Evolutionary conservation across 2,329 filamentous ascomycete species (phyloP).

Genomic region (Claviceps lovelessii): DNA sequence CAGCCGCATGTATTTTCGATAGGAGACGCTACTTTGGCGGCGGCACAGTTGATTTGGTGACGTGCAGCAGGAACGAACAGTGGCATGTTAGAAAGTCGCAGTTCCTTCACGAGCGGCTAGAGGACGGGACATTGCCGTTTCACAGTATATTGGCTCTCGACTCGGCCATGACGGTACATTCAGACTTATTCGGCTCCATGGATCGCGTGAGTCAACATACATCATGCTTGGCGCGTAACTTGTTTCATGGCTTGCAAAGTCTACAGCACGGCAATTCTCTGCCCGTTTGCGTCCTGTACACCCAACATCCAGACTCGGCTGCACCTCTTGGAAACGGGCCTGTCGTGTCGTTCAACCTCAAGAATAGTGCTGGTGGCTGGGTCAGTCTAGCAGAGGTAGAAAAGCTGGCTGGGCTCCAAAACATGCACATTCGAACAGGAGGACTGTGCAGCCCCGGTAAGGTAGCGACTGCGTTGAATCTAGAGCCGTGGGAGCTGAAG

Average conservation of each 20-base stretch:
- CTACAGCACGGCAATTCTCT: slow-evolving; percentile 57
- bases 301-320: slow-evolving; percentile 12
- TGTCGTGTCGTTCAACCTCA: slow-evolving; percentile 71
- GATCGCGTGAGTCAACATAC: slow-evolving; percentile 56
- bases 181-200: slow-evolving; percentile 58
- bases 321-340: slow-evolving; percentile 45
- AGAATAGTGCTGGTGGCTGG: slow-evolving; percentile 55
- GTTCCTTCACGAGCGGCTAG: slow-evolving; percentile 64
- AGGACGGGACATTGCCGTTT: slow-evolving; percentile 83
- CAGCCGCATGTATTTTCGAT: slow-evolving; percentile 48
- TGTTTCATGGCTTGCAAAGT: slow-evolving; percentile 43
- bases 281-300: slow-evolving; percentile 54
- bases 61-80: slow-evolving; percentile 52
- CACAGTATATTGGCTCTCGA: slow-evolving; percentile 79
- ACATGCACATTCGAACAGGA: slow-evolving; percentile 75
- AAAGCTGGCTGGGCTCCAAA: slow-evolving; percentile 63
- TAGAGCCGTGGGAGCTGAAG: slow-evolving; percentile 70
- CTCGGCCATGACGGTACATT: slow-evolving; percentile 56
- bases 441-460: slow-evolving; percentile 87
- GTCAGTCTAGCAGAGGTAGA: slow-evolving; percentile 74
- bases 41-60: slow-evolving; percentile 83
- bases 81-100: slow-evolving; percentile 70
- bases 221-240: slow-evolving; percentile 41
- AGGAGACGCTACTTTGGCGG: slow-evolving; percentile 77
- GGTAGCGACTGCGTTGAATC: slow-evolving; percentile 54